Evolutionary conservation across 331 rosid species (phyloP), one percentile per base, ranked within the genome.

Genomic region (Pyracantha coccinea): DNA sequence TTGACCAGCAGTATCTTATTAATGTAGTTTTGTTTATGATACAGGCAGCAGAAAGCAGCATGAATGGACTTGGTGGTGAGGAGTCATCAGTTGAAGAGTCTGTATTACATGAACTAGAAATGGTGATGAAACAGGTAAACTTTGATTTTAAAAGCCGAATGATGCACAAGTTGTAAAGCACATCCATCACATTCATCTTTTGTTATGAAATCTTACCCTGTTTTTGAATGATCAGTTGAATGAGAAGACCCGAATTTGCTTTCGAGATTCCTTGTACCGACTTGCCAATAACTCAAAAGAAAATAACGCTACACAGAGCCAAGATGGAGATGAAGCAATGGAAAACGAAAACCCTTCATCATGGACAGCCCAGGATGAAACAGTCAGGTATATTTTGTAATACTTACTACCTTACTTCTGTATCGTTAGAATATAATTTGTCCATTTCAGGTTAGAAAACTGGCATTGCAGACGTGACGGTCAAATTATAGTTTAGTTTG

Each of bases 211-310:
- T 63, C 17, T 77, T 71, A 63, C 38, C 77, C 58, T 66, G 67
- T 62, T 68, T 32, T 38, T 10, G 57, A n/a, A 32, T 75, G 27
- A 54, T 55, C 80, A 90, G 96, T 76, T 90, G 53, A 76, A 83
- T 6, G 88, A 85, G 69, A 81, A 77, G 70, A 83, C 89, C 44
- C 87, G 96, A 5, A 72, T 86, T 44, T 79, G 87, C 82, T 81
- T 90, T 75, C 88, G 93, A 29, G 96, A 90, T 76, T 76, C 96
- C 74, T 76, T 90, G 23, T 90, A 83, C 80, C 96, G 93, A 32
- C 96, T 90, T 63, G 93, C 96, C 7, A 66, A 78, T 17, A 83
- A 66, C 82, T 85, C 88, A 8, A 72, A 84, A 76, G 86, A 71
- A 32, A 76, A 79, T 32, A 65, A 44, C 4, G 66, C 63, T 72